Conservation (phyloP, 805 yeast species). For the Kazachstania viticola region DNA sequence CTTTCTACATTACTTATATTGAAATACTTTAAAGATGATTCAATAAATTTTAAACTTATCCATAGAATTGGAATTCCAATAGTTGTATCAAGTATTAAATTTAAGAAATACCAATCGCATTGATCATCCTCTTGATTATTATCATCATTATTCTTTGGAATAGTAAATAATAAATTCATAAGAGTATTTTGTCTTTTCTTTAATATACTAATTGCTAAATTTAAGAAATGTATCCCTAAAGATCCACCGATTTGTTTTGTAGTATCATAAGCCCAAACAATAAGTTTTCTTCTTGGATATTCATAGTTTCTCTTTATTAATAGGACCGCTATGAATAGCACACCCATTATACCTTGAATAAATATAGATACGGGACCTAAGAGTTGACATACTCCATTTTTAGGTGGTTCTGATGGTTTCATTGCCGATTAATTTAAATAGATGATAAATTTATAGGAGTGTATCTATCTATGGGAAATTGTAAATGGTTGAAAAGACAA, state of each 20-base stretch:
- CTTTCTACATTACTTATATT: constrained; percentile 34
- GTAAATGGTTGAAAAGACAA: no score
- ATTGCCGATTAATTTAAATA: no score
- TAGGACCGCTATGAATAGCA: constrained; percentile 61
- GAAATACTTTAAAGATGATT: constrained; percentile 27
- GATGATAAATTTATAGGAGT: no score
- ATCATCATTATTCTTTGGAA: constrained; percentile 3
- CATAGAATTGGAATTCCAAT: constrained; percentile 81
- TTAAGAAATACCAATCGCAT: constrained; percentile 91
- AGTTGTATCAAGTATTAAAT: constrained; percentile 82
- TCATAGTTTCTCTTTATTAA: constrained; percentile 70
- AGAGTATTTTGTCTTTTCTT: constrained; percentile 26
- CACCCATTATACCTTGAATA: constrained; percentile 68
- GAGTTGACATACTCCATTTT: constrained; percentile 37
- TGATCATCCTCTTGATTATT: constrained; percentile 48
- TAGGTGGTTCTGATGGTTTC: no score
- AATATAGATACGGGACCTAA: constrained; percentile 79
- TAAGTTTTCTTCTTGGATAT: constrained; percentile 77
- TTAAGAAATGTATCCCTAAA: constrained; percentile 67
- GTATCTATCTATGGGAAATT: no score
- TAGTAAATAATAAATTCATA: neutral
- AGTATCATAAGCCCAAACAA: constrained; percentile 82
- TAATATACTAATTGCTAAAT: constrained; percentile 58
- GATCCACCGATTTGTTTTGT: constrained; percentile 86
- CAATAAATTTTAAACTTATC: constrained; percentile 41